Evolutionary conservation across 2,329 filamentous ascomycete species (phyloP), one percentile per base, ranked within the genome.

Genomic region (Colletotrichum sp.): DNA sequence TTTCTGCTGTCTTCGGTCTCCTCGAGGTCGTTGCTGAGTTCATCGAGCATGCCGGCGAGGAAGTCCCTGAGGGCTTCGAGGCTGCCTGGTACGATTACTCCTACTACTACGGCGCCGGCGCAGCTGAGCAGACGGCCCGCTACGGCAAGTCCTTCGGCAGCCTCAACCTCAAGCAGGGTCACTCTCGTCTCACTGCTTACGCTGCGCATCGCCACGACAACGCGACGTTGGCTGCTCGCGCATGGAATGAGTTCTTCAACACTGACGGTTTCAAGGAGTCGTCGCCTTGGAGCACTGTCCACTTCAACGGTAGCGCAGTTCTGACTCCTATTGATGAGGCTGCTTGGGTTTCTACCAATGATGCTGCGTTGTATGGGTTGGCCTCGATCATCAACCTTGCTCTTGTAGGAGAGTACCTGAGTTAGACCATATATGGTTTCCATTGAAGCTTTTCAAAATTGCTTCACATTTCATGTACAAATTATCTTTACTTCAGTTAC

Each of bases 51-150:
- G 87, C 85, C 16, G 87, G 84, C 3, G 83, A 85, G 1, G 85
- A 88, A 3, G 77, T 87, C 0, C 89, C 90, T 0, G 78, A 84
- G 10, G 87, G 86, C 0, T 92, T 93, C 80, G 84, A 89, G 65
- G 81, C 88, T 8, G 89, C 87, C 0, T 93, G 90, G 88, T 82
- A 92, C 2, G 91, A 92, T 66, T 93, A 93, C 82, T 91, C 90
- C 79, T 89, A 88, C 80, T 92, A 91, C 81, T 93, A 90, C 78
- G 84, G 85, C 10, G 90, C 89, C 0, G 79, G 85, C 0, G 81
- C 82, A 0, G 86, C 83, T 0, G 89, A 92, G 81, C 91, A 93
- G 80, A 81, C 79, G 3, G 85, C 87, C 2, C 86, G 90, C 0
- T 93, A 92, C 77, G 91, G 91, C 8, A 80, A 80, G 2, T 81